Conservation (phyloP, 441 rosid genomes). For the Erysimum cheiri region DNA sequence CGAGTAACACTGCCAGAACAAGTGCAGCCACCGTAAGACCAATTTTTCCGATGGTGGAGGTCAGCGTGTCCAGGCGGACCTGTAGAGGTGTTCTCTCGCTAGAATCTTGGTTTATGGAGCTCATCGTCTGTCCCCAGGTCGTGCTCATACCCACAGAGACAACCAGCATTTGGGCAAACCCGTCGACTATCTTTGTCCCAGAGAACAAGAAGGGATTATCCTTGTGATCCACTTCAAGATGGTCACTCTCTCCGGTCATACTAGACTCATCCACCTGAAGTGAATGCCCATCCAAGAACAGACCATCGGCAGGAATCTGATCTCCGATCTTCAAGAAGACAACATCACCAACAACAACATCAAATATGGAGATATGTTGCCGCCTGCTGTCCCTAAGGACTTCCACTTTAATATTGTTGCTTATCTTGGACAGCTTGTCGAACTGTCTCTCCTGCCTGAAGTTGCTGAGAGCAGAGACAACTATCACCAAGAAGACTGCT, state of each 20-base stretch:
- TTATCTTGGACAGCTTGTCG: constrained; percentile 66
- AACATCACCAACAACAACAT: constrained; percentile 78
- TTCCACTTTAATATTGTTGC: constrained; percentile 64
- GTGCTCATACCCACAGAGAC: constrained; percentile 78
- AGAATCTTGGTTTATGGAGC: constrained; percentile 57
- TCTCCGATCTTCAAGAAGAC: constrained; percentile 72
- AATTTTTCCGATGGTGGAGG: constrained; percentile 68
- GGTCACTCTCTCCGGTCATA: constrained; percentile 86
- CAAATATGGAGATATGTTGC: constrained; percentile 64
- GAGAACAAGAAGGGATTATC: constrained; percentile 72
- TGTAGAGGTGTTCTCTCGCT: constrained; percentile 76
- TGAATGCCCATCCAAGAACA: constrained; percentile 72
- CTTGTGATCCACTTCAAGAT: constrained; percentile 55
- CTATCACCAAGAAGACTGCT: constrained; percentile 72
- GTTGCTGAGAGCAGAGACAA: constrained; percentile 73
- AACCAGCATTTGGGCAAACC: constrained; percentile 69
- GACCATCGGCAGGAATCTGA: constrained; percentile 82
- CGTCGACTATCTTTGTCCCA: constrained; percentile 76
- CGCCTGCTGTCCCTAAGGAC: constrained; percentile 60
- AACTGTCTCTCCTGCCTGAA: constrained; percentile 74
- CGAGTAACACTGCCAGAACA: constrained; percentile 62
- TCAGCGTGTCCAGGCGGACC: constrained; percentile 65
- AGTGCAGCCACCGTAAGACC: constrained; percentile 73
- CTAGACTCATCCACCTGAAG: constrained; percentile 74
- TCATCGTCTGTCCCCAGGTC: constrained; percentile 79